These are phyloP conservation scores for Neoconidiobolus thromboides DNA, from an alignment of 371 early-diverging fungal species.

Conservation along the genomic window DNA sequence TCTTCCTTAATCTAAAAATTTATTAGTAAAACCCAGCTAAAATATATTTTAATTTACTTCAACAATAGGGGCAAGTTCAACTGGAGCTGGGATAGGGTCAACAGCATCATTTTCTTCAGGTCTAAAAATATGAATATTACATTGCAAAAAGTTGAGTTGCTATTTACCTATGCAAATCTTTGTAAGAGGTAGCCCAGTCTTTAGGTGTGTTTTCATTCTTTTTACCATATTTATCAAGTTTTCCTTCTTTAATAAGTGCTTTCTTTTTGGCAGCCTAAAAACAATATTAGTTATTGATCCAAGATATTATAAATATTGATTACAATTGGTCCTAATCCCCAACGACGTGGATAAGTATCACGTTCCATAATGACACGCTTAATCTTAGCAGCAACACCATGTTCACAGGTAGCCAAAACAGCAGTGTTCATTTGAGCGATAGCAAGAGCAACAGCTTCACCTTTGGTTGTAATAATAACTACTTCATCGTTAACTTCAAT, in stretches of 20 bases:
- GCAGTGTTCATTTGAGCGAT: conserved; percentile 93
- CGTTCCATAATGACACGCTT: conserved; percentile 99
- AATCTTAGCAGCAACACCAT: conserved; percentile 94
- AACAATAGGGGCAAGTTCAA: background rate
- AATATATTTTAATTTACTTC: too few species aligned
- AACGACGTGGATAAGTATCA: conserved; percentile 93
- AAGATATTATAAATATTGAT: too few species aligned
- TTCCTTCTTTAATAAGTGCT: conserved; percentile 88
- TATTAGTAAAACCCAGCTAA: too few species aligned
- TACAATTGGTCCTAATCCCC: conserved; percentile 88
- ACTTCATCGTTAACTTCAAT: conserved; percentile 92
- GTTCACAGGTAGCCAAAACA: conserved; percentile 83
- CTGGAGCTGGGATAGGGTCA: background rate
- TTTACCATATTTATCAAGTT: conserved; percentile 91
- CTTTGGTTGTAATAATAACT: conserved; percentile 98
- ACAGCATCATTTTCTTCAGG: background rate
- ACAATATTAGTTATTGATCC: too few species aligned
- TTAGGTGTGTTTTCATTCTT: conserved; percentile 64
- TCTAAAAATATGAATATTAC: too few species aligned
- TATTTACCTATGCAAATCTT: conserved; percentile 16
- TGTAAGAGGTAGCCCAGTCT: conserved; percentile 43
- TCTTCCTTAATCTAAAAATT: background rate
- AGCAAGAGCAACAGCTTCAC: conserved; percentile 97
- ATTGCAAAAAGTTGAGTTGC: too few species aligned
- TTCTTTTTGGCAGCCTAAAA: conserved; percentile 67